Conservation (phyloP, 306 rosid genomes). For the Adenanthera pavonina region DNA sequence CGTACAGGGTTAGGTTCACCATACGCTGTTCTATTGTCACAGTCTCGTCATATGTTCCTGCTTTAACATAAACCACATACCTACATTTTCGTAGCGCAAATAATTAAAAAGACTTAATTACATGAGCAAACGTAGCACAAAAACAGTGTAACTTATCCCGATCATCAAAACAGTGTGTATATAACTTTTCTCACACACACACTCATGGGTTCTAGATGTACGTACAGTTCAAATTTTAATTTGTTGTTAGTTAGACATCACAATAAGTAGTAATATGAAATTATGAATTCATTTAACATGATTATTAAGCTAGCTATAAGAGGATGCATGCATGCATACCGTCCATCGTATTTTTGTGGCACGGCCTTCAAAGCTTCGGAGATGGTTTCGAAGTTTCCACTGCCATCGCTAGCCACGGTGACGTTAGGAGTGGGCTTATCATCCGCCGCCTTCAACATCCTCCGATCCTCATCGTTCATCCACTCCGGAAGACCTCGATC, state of each 20-base stretch:
- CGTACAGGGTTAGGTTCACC: slow-evolving; percentile 77
- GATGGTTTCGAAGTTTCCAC: slow-evolving; percentile 73
- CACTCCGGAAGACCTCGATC: slow-evolving; percentile 62
- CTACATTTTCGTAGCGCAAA: slow-evolving; percentile 44
- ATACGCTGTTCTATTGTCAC: slow-evolving; percentile 65
- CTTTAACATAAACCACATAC: slow-evolving; percentile 75
- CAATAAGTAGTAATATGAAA: too few species aligned
- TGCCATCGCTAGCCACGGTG: slow-evolving; percentile 77
- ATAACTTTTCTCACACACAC: not conserved
- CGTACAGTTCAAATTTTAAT: too few species aligned
- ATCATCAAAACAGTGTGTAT: too few species aligned
- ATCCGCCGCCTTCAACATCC: slow-evolving; percentile 60
- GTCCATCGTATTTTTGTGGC: slow-evolving; percentile 63
- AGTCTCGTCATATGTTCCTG: slow-evolving; percentile 72
- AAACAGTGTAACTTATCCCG: not conserved
- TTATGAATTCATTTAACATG: not conserved
- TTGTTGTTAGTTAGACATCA: too few species aligned
- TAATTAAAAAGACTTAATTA: not conserved
- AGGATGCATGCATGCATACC: slow-evolving; percentile 42
- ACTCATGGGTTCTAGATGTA: too few species aligned
- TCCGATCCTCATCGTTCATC: slow-evolving; percentile 57
- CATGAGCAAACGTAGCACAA: not conserved
- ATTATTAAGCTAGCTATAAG: not conserved
- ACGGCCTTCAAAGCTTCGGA: slow-evolving; percentile 60
- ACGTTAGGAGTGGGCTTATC: slow-evolving; percentile 73